phyloP scores from a whole-genome alignment of 2,329 filamentous ascomycete species.

The Akanthomyces uredinophilus region DNA sequence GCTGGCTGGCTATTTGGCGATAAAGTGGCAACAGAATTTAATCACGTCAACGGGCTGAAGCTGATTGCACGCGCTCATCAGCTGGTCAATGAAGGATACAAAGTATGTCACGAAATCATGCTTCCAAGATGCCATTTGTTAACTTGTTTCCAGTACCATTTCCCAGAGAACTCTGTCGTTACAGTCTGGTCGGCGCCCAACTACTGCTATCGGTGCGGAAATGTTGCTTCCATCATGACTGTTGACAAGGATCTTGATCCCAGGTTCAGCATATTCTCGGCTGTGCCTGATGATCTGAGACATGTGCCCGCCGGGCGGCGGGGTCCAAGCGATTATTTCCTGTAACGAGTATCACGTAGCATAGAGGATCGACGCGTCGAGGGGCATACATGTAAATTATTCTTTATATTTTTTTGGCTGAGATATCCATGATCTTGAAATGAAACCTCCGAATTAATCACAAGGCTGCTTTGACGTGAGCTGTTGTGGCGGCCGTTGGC shows the following conservation, averaged over 20 bases:
- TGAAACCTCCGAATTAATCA: conserved; percentile 18
- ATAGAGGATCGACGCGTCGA: conserved; percentile 17
- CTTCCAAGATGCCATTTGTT: background rate
- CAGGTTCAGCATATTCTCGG: conserved; percentile 87
- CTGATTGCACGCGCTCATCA: conserved; percentile 97
- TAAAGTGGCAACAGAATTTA: conserved; percentile 95
- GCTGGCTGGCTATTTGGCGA: conserved; percentile 98
- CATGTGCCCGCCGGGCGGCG: conserved; percentile 69
- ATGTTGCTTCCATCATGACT: conserved; percentile 94
- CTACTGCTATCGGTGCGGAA: conserved; percentile 92
- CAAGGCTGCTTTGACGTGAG: background rate
- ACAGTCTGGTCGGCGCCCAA: conserved; percentile 98
- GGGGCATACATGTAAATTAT: conserved; percentile 36
- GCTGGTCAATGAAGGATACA: conserved; percentile 96
- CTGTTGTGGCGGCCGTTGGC: background rate
- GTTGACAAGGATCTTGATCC: conserved; percentile 79
- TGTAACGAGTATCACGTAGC: conserved; percentile 36
- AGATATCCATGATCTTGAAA: conserved; percentile 36
- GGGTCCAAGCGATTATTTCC: conserved; percentile 66
- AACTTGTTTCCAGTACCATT: conserved; percentile 65
- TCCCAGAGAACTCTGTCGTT: conserved; percentile 88
- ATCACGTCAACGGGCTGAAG: conserved; percentile 93
- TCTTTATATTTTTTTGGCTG: conserved; percentile 27
- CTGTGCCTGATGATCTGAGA: conserved; percentile 79
- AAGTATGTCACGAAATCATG: conserved; percentile 48